A percentile compares a stretch with the other conserved stretches of the same genome.
Evolutionary conservation across 257 asterid genomes (phyloP).

Genomic region (Solanum sparsipilum): DNA sequence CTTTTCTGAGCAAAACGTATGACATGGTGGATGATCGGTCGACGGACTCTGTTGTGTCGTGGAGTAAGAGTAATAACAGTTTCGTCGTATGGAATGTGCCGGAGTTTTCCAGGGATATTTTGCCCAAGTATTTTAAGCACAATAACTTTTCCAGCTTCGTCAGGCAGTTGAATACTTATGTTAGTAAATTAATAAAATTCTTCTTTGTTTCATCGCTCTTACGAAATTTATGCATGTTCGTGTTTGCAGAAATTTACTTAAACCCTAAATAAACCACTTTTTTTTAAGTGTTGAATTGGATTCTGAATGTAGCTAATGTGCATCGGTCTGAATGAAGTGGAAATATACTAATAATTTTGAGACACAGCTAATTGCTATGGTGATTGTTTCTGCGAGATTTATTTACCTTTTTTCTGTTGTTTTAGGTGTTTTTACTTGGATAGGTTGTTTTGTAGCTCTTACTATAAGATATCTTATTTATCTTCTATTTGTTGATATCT

Average conservation of each 20-base stretch:
- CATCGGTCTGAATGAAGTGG: neutral
- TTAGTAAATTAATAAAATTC: conserved; percentile 7
- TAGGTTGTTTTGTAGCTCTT: neutral
- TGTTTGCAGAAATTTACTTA: neutral
- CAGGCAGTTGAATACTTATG: conserved; percentile 77
- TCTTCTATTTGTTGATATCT: neutral
- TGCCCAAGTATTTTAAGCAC: conserved; percentile 77
- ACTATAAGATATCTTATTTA: neutral
- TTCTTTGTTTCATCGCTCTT: neutral
- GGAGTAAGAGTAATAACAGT: conserved; percentile 54
- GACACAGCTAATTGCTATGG: neutral
- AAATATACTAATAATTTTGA: neutral
- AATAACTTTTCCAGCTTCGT: conserved; percentile 77
- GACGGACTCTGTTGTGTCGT: conserved; percentile 60
- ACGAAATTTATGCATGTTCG: neutral
- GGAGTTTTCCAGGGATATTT: conserved; percentile 37
- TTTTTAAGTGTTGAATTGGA: neutral
- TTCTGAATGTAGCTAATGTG: neutral
- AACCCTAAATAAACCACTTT: neutral
- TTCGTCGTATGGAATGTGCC: conserved; percentile 66
- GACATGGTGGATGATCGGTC: conserved; percentile 75
- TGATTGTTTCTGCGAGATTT: neutral
- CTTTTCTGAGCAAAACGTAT: conserved; percentile 69
- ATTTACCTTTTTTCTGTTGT: neutral
- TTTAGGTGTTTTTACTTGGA: neutral